These are phyloP conservation scores for Earliella scabrosa DNA, from an alignment of 1,284 basidiomycete genomes.

Conservation along the genomic window DNA sequence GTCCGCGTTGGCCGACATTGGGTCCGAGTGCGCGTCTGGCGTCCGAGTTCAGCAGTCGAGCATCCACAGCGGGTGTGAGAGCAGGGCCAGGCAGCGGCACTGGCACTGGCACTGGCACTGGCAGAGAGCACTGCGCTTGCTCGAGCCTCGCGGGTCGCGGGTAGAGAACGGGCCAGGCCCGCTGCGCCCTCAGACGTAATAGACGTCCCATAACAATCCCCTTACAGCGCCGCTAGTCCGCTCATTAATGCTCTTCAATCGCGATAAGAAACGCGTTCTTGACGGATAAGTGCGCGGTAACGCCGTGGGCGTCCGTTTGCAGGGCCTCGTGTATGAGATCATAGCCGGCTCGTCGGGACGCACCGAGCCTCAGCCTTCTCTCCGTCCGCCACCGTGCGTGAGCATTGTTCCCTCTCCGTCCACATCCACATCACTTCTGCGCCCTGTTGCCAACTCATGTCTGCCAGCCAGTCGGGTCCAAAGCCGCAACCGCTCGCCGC, in stretches of 20 bases:
- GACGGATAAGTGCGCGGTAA: slow-evolving; percentile 8
- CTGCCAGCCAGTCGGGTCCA: slow-evolving; percentile 24
- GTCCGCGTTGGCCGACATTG: slow-evolving; percentile 17
- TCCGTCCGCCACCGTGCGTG: slow-evolving; percentile 8
- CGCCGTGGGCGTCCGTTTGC: neutral
- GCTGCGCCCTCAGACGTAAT: slow-evolving; percentile 14
- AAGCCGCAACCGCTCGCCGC: slow-evolving; percentile 12
- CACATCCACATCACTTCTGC: neutral
- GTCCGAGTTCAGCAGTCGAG: slow-evolving; percentile 6
- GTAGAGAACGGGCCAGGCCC: slow-evolving; percentile 5
- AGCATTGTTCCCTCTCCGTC: neutral
- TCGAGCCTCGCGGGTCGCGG: no score
- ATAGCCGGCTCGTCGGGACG: slow-evolving; percentile 10
- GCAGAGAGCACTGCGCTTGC: no score
- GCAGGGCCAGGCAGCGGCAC: neutral
- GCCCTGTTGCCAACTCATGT: slow-evolving; percentile 18
- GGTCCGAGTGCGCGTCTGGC: slow-evolving; percentile 1
- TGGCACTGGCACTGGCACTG: no score
- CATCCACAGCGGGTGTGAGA: slow-evolving; percentile 16
- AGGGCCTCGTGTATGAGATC: slow-evolving; percentile 15
- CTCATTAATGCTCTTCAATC: neutral
- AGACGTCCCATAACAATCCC: neutral
- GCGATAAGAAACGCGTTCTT: slow-evolving; percentile 8
- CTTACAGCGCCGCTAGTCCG: neutral
- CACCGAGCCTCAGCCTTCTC: neutral